A percentile compares a stretch with the other conserved stretches of the same genome.
phyloP scores from a whole-genome alignment of 176 grass and related monocot species.

The Raddia guianensis region DNA sequence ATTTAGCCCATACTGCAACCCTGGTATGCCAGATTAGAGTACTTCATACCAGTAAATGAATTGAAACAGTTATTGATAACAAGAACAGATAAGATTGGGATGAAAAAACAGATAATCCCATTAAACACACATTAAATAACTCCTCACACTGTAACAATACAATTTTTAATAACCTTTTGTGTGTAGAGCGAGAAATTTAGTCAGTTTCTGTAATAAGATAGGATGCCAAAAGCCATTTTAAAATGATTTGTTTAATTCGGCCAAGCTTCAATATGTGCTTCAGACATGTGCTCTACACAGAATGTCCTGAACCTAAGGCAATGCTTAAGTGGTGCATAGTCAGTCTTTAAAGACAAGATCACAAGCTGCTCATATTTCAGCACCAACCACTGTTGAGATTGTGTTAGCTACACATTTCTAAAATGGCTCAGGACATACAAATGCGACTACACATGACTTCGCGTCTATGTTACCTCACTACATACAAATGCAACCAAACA shows the following conservation, averaged over 20 bases:
- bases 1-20: neutral
- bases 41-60: neutral
- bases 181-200: neutral
- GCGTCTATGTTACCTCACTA: neutral
- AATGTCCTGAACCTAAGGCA: constrained; percentile 1
- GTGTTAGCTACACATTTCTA: neutral
- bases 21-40: neutral
- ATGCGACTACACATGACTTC: neutral
- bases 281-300: neutral
- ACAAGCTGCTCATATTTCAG: neutral
- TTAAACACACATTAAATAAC: neutral
- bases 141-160: neutral
- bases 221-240: neutral
- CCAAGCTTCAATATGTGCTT: neutral
- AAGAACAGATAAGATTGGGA: neutral
- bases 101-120: neutral
- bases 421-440: neutral
- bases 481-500: neutral
- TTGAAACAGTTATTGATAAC: neutral
- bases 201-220: neutral
- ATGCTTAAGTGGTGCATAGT: neutral
- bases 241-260: neutral
- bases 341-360: neutral
- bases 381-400: neutral
- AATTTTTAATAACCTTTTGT: neutral